These are phyloP conservation scores for Secale cereale DNA, from an alignment of 176 grass and related monocot genomes.

Conservation along the genomic window DNA sequence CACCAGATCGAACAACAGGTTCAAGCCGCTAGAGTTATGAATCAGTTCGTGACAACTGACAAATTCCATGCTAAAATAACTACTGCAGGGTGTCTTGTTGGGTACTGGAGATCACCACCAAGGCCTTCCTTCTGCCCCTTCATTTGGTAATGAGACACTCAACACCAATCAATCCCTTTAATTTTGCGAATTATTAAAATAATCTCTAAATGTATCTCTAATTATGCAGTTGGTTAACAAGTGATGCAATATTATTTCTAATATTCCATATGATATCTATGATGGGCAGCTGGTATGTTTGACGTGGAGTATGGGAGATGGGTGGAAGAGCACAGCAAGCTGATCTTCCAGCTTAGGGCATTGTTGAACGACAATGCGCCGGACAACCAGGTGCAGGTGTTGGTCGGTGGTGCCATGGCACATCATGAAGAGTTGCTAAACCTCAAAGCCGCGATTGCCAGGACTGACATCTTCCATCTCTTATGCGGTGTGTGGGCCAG, in stretches of 20 bases:
- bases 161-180: background rate
- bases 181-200: background rate
- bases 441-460: conserved; percentile 48
- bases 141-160: conserved; percentile 33
- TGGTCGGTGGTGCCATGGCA: conserved; percentile 39
- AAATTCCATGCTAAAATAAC: conserved; percentile 10
- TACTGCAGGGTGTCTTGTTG: conserved; percentile 38
- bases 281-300: conserved; percentile 45
- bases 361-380: conserved; percentile 50
- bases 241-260: background rate
- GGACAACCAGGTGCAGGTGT: conserved; percentile 55
- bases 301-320: conserved; percentile 72
- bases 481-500: conserved; percentile 61
- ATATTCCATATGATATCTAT: background rate
- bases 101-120: conserved; percentile 28
- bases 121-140: conserved; percentile 36
- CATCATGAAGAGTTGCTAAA: conserved; percentile 53
- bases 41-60: background rate
- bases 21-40: conserved; percentile 27
- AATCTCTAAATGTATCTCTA: background rate
- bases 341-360: conserved; percentile 58
- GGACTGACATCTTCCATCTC: conserved; percentile 66
- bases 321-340: conserved; percentile 64
- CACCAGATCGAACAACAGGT: conserved; percentile 70
- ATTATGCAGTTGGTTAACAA: background rate